phyloP scores from a whole-genome alignment of 78 protist species.

The Polysphondylium violaceum region DNA sequence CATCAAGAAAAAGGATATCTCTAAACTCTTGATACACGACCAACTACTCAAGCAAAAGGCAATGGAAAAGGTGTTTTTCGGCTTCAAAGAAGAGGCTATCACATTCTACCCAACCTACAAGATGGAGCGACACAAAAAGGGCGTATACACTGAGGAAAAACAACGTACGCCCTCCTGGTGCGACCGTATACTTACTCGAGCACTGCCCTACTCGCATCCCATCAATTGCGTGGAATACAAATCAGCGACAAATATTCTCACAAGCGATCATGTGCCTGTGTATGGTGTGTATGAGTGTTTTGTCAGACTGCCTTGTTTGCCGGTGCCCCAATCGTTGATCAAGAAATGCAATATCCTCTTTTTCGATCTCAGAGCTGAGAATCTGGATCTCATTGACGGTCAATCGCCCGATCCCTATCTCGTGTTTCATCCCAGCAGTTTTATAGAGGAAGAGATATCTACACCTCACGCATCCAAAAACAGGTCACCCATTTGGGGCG shows the following conservation, averaged over 20 bases:
- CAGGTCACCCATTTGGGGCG: conserved; percentile 43
- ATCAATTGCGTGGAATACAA: neutral
- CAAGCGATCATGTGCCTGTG: conserved; percentile 66
- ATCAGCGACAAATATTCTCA: conserved; percentile 3
- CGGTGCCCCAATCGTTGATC: neutral
- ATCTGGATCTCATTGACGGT: neutral
- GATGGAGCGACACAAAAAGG: neutral
- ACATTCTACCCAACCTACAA: conserved; percentile 89
- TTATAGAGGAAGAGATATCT: neutral
- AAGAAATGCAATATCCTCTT: conserved; percentile 23
- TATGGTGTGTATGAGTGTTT: conserved; percentile 3
- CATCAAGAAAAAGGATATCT: conserved; percentile 4
- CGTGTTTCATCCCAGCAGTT: conserved; percentile 11
- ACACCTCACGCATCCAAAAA: conserved; percentile 11
- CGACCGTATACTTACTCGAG: conserved; percentile 74
- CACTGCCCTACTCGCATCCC: conserved; percentile 53
- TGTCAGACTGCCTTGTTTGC: conserved; percentile 41
- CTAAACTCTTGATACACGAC: conserved; percentile 55
- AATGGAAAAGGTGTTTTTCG: conserved; percentile 61
- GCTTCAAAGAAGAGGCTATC: conserved; percentile 69
- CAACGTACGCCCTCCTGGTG: conserved; percentile 83
- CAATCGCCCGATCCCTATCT: conserved; percentile 38
- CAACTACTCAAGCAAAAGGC: conserved; percentile 75
- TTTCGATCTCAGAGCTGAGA: conserved; percentile 35
- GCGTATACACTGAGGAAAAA: conserved; percentile 42